These are phyloP conservation scores for Chalciporus piperatus DNA, from an alignment of 768 basidiomycete species.

Conservation along the genomic window DNA sequence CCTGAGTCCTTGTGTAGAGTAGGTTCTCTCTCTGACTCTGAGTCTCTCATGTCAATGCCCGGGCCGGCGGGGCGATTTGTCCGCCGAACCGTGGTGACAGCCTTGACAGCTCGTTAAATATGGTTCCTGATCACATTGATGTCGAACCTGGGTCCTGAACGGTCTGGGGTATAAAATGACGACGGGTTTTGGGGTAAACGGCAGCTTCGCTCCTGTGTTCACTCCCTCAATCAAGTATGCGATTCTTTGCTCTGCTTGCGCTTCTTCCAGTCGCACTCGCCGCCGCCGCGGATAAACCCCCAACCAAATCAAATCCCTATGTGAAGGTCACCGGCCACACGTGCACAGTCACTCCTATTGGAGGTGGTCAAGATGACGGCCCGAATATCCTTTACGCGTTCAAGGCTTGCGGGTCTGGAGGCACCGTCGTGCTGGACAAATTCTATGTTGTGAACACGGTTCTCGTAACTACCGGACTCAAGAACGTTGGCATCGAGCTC, in stretches of 20 bases:
- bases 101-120: no score
- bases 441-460: constrained; percentile 40
- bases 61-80: not conserved
- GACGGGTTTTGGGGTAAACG: not conserved
- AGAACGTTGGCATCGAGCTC: constrained; percentile 38
- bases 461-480: constrained; percentile 36
- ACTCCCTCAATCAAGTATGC: not conserved
- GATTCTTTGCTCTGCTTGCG: not conserved
- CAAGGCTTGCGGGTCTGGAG: constrained; percentile 26
- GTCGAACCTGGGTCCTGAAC: not conserved
- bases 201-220: not conserved
- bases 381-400: constrained; percentile 36
- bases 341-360: constrained; percentile 31
- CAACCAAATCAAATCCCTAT: not conserved
- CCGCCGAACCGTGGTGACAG: no score
- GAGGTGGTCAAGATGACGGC: constrained; percentile 36
- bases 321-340: constrained; percentile 5
- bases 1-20: no score
- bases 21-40: no score
- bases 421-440: constrained; percentile 31
- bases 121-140: no score
- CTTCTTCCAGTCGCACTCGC: constrained; percentile 1
- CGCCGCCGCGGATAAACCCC: no score
- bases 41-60: not conserved
- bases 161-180: constrained; percentile 3